phyloP scores from a whole-genome alignment of 805 yeast species.

The Lachancea lanzarotensis region DNA sequence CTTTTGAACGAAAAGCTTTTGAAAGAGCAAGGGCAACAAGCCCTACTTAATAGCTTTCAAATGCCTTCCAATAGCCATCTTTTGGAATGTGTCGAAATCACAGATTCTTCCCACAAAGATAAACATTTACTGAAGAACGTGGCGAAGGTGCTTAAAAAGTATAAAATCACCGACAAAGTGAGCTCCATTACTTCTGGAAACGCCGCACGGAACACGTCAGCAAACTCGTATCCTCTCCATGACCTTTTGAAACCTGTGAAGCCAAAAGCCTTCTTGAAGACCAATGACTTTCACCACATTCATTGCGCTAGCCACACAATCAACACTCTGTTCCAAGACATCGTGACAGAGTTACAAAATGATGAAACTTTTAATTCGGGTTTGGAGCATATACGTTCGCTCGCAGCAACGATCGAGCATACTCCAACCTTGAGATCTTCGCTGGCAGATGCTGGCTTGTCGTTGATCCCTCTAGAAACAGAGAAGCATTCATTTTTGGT shows the following conservation, averaged over 20 bases:
- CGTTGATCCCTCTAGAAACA: conserved; percentile 5
- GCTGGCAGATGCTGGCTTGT: conserved; percentile 1
- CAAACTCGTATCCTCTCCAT: background rate
- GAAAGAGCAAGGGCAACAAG: background rate
- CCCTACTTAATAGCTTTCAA: background rate
- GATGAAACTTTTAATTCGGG: conserved; percentile 1
- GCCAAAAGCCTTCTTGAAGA: background rate
- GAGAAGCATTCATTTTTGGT: conserved; percentile 3
- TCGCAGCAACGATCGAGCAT: conserved; percentile 1
- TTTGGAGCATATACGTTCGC: background rate
- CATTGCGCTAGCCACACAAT: conserved; percentile 5
- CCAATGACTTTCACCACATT: background rate
- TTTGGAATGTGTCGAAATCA: conserved; percentile 6
- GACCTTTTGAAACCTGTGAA: background rate
- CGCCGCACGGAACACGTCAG: background rate
- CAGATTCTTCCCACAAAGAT: background rate
- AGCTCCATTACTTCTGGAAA: conserved; percentile 3
- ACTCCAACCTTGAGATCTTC: background rate
- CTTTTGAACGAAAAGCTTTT: background rate
- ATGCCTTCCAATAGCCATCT: conserved; percentile 7
- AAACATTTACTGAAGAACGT: background rate
- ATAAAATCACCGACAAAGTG: conserved; percentile 3
- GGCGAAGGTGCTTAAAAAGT: background rate
- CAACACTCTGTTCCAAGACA: background rate
- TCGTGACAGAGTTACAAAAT: background rate